Evolutionary conservation across 2,329 filamentous ascomycete genomes (phyloP), one percentile per base, ranked within the genome.

Genomic region (Tolypocladium endophyticum): DNA sequence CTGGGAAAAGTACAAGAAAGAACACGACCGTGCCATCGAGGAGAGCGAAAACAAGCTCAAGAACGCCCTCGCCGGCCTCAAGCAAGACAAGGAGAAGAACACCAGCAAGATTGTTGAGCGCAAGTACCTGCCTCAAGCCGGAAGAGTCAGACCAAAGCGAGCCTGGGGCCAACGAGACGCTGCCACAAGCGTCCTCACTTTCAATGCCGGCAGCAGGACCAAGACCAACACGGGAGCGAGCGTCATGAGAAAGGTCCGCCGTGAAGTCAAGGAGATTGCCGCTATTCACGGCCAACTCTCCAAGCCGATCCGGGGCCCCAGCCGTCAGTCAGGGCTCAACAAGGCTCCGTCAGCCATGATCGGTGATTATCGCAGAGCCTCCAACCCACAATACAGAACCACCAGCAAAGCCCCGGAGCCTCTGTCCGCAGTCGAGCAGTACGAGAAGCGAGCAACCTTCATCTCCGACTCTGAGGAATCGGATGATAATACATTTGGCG

Each of bases 1-100:
- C 18, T 97, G 95, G 75, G 77, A 81, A 64, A 84, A 85, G 63
- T 87, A 92, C 68, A 80, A 83, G 64, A 77, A 77, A 50, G 78
- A 87, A 62, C 81, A 85, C 43, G 76, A 83, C 39, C 74, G 79
- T 57, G 78, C 83, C 58, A 78, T 87, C 9, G 77, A 82, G 56
- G 82, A 82, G 62, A 86, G 87, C 64, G 80, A 84, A 60, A 80
- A 79, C 61, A 78, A 77, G 58, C 76, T 91, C 59, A 81, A 78
- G 66, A 77, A 77, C 55, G 80, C 82, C 50, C 74, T 88, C 54
- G 78, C 80, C 18, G 82, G 79, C 18, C 78, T 88, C 62, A 79
- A 81, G 66, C 75, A 83, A 60, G 76, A 84, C 62, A 83, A 84
- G 64, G 78, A 81, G 41, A 78, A 79, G 59, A 83, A 86, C 60